Evolutionary conservation across 1,284 basidiomycete species (phyloP), one percentile per base, ranked within the genome.

Genomic region (Xanthoconium separans): DNA sequence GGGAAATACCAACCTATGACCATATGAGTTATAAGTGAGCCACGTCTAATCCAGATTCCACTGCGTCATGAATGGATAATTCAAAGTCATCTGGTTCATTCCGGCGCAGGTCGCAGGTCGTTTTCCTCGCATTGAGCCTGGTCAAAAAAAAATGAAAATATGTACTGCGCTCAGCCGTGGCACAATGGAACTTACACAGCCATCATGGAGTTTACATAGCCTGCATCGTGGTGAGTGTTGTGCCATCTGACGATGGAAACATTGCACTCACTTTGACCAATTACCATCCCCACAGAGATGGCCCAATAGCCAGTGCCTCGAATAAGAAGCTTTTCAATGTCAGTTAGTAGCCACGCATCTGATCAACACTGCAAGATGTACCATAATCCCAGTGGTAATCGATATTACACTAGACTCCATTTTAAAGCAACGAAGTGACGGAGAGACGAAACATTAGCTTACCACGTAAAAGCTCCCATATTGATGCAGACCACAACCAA

Each of bases 121-220:
- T 16, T 41, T 22, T 56, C 33, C 55, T 56, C 5, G 49, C 45
- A 29, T 57, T 57, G 6, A 57, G 49, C 37, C 55, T 57, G 45
- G 29, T 10, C 4, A 27, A 29, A n/a, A n/a, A 1, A 10, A 2
- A 37, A n/a, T 42, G 6, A 12, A 18, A 3, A 27, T 16, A n/a
- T 33, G 18, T 29, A 10, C 27, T 10, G 22, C 27, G 6, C 33
- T 5, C n/a, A n/a, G n/a, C n/a, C n/a, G 18, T 30, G 27, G 6
- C 24, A 42, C 20, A 22, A 42, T 29, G 29, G 22, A 39, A 56
- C 54, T 49, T 31, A 60, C 58, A 57, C 54, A 6, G 51, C 51
- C 18, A 58, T 5, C 58, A 58, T 54, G 18, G 58, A 57, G 29
- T 52, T 60, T 41, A 51, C 50, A n/a, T 60, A 60, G 11, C 47